A percentile compares a stretch with the other conserved stretches of the same genome.
phyloP scores from a whole-genome alignment of 371 early-diverging fungal genomes.

The Smittium mucronatum region DNA sequence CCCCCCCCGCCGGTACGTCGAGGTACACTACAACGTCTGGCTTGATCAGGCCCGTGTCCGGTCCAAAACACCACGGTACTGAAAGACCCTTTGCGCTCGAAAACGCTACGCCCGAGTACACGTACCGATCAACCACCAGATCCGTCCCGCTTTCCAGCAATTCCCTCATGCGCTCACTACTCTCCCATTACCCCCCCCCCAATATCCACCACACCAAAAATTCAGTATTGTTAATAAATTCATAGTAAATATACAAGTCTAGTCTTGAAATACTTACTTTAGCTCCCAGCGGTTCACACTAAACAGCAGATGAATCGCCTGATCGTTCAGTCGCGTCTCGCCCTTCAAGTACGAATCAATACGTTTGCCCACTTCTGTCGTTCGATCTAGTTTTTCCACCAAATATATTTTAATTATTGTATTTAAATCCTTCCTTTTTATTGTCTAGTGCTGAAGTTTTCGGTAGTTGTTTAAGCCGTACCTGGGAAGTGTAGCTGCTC shows the following conservation, averaged over 20 bases:
- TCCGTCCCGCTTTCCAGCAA: conserved; percentile 51
- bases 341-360: conserved; percentile 78
- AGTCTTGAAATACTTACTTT: no score
- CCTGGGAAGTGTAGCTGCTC: conserved; percentile 56
- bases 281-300: conserved; percentile 85
- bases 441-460: no score
- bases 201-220: no score
- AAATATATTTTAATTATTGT: conserved; percentile 22
- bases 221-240: no score
- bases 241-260: no score
- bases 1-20: conserved; percentile 43
- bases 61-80: conserved; percentile 74
- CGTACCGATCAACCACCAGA: conserved; percentile 93
- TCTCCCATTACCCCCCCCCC: no score
- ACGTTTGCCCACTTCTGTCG: conserved; percentile 78
- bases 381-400: conserved; percentile 51
- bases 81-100: conserved; percentile 74
- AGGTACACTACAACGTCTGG: conserved; percentile 88
- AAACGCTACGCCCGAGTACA: conserved; percentile 93
- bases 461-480: no score
- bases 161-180: conserved; percentile 33
- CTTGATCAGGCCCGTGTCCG: conserved; percentile 73
- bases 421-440: no score
- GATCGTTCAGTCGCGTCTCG: conserved; percentile 55
- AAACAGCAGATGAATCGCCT: conserved; percentile 89